Percentiles rank a stretch among this genome's conserved stretches.
These are phyloP conservation scores for Talaromyces nanjingensis DNA, from an alignment of 495 filamentous ascomycete species.

Conservation along the genomic window DNA sequence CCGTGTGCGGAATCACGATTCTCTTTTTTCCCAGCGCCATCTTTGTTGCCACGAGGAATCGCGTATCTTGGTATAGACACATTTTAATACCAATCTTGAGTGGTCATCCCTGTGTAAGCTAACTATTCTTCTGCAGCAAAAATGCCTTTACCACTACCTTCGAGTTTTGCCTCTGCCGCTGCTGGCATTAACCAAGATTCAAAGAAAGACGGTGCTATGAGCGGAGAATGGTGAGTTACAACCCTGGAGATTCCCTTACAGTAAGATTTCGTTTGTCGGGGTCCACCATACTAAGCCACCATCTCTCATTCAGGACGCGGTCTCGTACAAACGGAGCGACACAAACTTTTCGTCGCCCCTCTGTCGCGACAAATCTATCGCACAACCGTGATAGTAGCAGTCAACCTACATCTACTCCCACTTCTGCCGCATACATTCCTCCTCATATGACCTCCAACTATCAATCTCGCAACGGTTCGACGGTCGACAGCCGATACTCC, in stretches of 20 bases:
- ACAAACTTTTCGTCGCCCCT: constrained; percentile 79
- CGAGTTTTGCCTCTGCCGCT: constrained; percentile 78
- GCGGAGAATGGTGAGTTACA: constrained; percentile 49
- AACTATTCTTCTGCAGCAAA: constrained; percentile 16
- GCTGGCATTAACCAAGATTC: constrained; percentile 61
- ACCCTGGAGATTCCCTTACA: neutral
- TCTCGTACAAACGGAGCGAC: constrained; percentile 70
- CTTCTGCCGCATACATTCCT: constrained; percentile 52
- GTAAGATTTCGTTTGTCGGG: neutral
- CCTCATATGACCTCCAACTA: constrained; percentile 51
- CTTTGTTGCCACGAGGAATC: constrained; percentile 8
- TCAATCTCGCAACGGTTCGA: constrained; percentile 47
- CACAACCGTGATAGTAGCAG: constrained; percentile 42
- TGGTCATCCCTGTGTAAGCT: neutral
- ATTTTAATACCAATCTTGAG: neutral
- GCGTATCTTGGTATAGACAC: constrained; percentile 3
- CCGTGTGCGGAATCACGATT: constrained; percentile 9
- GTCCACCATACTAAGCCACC: constrained; percentile 1
- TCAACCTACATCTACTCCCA: constrained; percentile 39
- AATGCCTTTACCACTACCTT: constrained; percentile 74
- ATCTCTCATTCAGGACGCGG: constrained; percentile 44
- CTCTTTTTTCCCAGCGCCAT: constrained; percentile 4
- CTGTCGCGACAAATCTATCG: constrained; percentile 57
- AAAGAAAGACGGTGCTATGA: constrained; percentile 46
- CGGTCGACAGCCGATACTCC: constrained; percentile 60